Percentiles rank a stretch among this genome's conserved stretches.
These are phyloP conservation scores for Botryotinia narcissicola DNA, from an alignment of 2,329 filamentous ascomycete genomes.

Conservation along the genomic window DNA sequence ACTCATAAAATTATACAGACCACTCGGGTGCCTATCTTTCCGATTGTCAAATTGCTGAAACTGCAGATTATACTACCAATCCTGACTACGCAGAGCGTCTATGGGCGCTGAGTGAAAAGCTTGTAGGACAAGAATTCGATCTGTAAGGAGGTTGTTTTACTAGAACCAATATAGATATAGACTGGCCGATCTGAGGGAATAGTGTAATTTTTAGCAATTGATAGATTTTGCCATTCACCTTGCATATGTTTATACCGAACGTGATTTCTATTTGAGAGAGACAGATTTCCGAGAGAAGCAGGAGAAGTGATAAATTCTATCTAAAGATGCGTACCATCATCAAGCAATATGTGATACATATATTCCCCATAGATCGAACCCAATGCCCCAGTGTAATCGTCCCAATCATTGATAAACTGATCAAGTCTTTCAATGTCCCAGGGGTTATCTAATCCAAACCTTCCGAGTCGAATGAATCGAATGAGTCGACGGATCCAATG, in stretches of 20 bases:
- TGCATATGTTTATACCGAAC: neutral
- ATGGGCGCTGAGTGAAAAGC: conserved; percentile 25
- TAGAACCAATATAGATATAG: neutral
- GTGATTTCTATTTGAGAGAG: neutral
- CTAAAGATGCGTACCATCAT: neutral
- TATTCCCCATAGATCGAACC: conserved; percentile 36
- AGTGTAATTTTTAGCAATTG: neutral
- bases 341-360: neutral
- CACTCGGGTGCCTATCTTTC: conserved; percentile 18
- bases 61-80: neutral
- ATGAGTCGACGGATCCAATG: neutral
- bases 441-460: neutral
- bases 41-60: conserved; percentile 18
- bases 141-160: neutral
- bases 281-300: neutral
- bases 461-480: neutral
- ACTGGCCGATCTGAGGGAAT: fast-evolving
- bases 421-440: neutral
- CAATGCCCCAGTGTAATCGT: conserved; percentile 34
- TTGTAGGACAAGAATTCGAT: conserved; percentile 25
- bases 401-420: neutral
- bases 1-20: neutral
- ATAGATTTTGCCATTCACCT: neutral
- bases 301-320: too few relatives aligned
- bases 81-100: conserved; percentile 19